Evolutionary conservation across 768 basidiomycete genomes (phyloP).

Genomic region (Lentinula raphanica): DNA sequence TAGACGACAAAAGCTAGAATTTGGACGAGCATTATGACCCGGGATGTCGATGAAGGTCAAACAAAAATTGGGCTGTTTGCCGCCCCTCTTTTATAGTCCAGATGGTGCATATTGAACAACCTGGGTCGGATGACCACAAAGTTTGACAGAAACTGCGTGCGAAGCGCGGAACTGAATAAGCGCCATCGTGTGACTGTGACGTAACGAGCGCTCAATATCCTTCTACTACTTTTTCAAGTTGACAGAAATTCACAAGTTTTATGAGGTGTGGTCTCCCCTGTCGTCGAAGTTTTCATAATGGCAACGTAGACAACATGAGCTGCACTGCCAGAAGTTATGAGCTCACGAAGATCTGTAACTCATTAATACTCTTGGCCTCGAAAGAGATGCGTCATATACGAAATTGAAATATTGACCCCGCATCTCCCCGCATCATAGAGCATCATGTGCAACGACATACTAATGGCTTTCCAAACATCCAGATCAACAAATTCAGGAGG

Average conservation of each 20-base stretch:
- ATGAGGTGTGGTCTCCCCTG: too few relatives aligned
- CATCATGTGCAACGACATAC: too few relatives aligned
- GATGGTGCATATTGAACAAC: not conserved
- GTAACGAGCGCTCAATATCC: slow-evolving; percentile 1
- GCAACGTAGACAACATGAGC: too few relatives aligned
- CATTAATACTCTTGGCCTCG: too few relatives aligned
- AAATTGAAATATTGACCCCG: too few relatives aligned
- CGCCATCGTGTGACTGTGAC: not conserved
- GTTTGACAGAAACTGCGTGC: slow-evolving; percentile 12
- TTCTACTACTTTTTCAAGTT: too few relatives aligned
- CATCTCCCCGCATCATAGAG: too few relatives aligned
- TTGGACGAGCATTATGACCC: not conserved
- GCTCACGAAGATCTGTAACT: not conserved
- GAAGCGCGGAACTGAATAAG: slow-evolving; percentile 7
- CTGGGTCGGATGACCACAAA: slow-evolving; percentile 5
- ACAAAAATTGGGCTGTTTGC: not conserved
- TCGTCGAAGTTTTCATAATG: too few relatives aligned
- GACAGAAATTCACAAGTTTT: too few relatives aligned
- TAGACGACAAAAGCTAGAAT: not conserved
- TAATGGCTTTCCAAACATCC: too few relatives aligned
- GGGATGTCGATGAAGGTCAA: not conserved
- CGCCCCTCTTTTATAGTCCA: not conserved
- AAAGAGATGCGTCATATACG: too few relatives aligned
- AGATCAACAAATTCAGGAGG: too few relatives aligned
- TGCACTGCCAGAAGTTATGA: slow-evolving; percentile 19